phyloP scores from a whole-genome alignment of 805 yeast species.

The Lachancea sp. region DNA sequence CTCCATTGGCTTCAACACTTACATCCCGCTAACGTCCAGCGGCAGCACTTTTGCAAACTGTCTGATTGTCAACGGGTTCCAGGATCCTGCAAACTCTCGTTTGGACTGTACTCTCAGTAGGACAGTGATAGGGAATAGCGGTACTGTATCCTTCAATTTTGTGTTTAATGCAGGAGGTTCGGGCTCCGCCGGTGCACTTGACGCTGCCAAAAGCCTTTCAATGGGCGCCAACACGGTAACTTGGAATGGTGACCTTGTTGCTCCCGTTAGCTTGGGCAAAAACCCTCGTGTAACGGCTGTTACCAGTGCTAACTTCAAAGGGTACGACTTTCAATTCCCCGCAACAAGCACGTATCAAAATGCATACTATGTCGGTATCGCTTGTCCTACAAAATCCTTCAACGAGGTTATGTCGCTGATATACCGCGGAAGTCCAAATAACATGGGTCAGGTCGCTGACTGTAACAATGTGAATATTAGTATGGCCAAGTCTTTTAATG shows the following conservation, averaged over 20 bases:
- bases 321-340: background rate
- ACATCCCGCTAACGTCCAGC: background rate
- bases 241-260: conserved; percentile 10
- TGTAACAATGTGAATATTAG: conserved; percentile 8
- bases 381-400: conserved; percentile 8
- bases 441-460: conserved; percentile 8
- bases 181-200: conserved; percentile 2
- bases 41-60: conserved; percentile 7
- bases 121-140: background rate
- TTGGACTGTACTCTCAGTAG: conserved; percentile 5
- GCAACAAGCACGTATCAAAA: background rate
- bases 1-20: background rate
- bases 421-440: conserved; percentile 9
- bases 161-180: conserved; percentile 7
- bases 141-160: conserved; percentile 6
- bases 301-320: background rate
- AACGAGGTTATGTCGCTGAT: conserved; percentile 8
- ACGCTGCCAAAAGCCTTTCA: conserved; percentile 10
- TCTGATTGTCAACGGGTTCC: conserved; percentile 2
- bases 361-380: conserved; percentile 9
- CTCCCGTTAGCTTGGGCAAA: conserved; percentile 9
- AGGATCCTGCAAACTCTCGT: background rate
- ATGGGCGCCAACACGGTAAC: conserved; percentile 12
- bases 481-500: conserved; percentile 13
- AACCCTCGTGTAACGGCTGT: background rate